Evolutionary conservation across 1,284 basidiomycete species (phyloP).

Genomic region (Ustilago curta): DNA sequence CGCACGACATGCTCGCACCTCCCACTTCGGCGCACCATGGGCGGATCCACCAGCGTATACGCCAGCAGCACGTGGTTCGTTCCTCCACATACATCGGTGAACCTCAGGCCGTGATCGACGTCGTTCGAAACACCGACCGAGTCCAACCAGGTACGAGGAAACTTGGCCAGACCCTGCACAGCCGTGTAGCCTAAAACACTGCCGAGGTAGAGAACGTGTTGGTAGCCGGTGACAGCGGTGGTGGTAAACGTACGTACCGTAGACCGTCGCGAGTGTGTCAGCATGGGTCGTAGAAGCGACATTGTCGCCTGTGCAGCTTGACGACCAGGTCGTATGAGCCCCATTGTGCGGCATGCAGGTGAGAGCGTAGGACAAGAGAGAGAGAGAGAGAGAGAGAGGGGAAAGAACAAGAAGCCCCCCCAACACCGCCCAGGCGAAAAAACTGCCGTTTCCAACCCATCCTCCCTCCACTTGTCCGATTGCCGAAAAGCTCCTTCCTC

Average conservation of each 20-base stretch:
- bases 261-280: no score
- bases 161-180: constrained; percentile 3
- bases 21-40: background rate
- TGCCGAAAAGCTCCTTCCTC: no score
- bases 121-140: constrained; percentile 9
- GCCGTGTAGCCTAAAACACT: constrained; percentile 28
- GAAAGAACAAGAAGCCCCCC: no score
- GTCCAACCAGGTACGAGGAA: constrained; percentile 36
- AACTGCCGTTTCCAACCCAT: no score
- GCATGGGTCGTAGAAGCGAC: no score
- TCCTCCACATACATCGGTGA: background rate
- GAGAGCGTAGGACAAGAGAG: no score
- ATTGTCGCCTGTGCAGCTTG: no score
- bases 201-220: constrained; percentile 39
- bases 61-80: constrained; percentile 10
- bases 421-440: no score
- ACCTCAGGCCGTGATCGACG: constrained; percentile 31
- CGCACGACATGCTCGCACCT: background rate
- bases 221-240: background rate
- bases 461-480: no score
- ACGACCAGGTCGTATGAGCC: background rate
- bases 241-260: no score
- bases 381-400: no score
- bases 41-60: constrained; percentile 17
- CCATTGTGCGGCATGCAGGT: no score